A percentile compares a stretch with the other conserved stretches of the same genome.
Conservation (phyloP, 78 protist species). For the Isochrysis galbana region DNA sequence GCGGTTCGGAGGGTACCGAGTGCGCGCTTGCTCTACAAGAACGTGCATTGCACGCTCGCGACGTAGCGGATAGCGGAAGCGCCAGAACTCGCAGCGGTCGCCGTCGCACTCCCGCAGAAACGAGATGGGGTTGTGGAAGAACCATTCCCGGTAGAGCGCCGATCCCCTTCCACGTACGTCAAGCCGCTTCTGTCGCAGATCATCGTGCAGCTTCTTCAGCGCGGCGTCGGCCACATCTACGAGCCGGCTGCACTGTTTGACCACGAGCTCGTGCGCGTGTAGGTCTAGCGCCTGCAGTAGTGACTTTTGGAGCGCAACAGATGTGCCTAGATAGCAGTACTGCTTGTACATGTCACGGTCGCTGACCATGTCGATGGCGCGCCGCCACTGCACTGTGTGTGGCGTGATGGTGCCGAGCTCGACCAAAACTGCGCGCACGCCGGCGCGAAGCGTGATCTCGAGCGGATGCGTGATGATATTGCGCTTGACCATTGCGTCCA, state of each 20-base stretch:
- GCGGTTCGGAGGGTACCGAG: neutral
- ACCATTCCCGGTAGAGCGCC: neutral
- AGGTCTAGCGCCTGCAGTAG: slow-evolving; percentile 29
- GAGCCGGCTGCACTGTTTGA: too few species aligned
- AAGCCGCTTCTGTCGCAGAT: neutral
- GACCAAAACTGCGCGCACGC: slow-evolving; percentile 15
- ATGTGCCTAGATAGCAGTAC: slow-evolving; percentile 9
- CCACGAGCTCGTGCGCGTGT: neutral
- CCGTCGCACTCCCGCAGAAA: slow-evolving; percentile 20
- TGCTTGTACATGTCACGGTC: neutral
- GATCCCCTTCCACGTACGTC: slow-evolving; percentile 2
- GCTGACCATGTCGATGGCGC: neutral
- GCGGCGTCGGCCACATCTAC: neutral
- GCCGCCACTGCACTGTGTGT: slow-evolving; percentile 18
- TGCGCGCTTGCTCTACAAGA: neutral
- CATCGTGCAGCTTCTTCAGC: neutral
- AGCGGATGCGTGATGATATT: neutral
- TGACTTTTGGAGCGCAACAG: slow-evolving; percentile 5
- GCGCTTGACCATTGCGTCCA: slow-evolving; percentile 12
- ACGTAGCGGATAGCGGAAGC: neutral
- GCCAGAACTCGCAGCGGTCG: slow-evolving; percentile 35
- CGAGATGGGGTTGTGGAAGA: slow-evolving; percentile 19
- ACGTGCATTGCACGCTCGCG: neutral
- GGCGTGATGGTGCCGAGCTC: slow-evolving; percentile 5
- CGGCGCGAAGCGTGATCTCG: neutral